Conservation (phyloP, 2,329 filamentous ascomycete genomes). For the Drechslerella stenobrocha region DNA sequence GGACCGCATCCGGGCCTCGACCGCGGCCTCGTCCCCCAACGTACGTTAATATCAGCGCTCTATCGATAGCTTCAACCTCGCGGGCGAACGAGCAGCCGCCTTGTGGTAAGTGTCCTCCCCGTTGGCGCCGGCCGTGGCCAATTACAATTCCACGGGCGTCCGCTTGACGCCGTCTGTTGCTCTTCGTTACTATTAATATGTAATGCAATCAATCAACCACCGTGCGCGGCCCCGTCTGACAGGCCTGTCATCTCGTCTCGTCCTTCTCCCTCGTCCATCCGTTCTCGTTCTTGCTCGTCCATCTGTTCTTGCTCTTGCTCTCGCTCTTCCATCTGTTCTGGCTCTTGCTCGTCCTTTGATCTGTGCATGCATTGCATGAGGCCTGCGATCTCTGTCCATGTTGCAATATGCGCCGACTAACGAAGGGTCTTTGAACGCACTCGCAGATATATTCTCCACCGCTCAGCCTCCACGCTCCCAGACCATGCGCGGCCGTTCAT, state of each 20-base stretch:
- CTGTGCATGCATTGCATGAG: neutral
- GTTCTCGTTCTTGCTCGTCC: neutral
- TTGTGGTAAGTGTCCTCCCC: too few relatives aligned
- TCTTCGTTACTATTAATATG: conserved; percentile 10
- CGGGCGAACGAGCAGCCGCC: too few relatives aligned
- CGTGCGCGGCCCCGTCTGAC: neutral
- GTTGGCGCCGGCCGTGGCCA: too few relatives aligned
- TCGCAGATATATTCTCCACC: neutral
- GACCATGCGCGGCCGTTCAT: conserved; percentile 4
- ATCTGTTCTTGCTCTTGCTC: neutral
- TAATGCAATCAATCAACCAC: neutral
- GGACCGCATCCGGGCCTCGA: too few relatives aligned
- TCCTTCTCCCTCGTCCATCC: neutral
- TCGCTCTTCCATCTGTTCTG: neutral
- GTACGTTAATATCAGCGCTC: too few relatives aligned
- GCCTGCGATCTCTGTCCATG: neutral
- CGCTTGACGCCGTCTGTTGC: conserved; percentile 5
- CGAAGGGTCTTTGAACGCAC: neutral
- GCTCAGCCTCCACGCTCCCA: conserved; percentile 5
- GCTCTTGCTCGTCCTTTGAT: neutral
- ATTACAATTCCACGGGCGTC: neutral
- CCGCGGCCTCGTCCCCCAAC: too few relatives aligned
- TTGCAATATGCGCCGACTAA: neutral
- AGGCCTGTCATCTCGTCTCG: conserved; percentile 7
- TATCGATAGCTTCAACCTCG: too few relatives aligned